Percentiles rank a stretch among this genome's conserved stretches.
Evolutionary conservation across 2,329 filamentous ascomycete genomes (phyloP).

Genomic region (Colletotrichum tropicicola): DNA sequence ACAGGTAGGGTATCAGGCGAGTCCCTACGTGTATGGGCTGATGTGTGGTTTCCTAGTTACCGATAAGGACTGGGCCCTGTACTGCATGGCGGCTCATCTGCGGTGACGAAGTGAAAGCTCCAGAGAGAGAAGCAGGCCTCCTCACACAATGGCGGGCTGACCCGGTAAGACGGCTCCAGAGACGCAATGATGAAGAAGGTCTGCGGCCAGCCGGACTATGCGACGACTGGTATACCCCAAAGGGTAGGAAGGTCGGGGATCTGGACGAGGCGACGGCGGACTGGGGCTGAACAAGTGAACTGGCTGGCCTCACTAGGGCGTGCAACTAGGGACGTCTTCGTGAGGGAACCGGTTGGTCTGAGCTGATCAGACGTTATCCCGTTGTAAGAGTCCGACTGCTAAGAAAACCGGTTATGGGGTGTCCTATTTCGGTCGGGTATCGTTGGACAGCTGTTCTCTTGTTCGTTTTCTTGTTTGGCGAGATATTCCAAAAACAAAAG

Average conservation of each 20-base stretch:
- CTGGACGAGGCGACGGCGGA: background rate
- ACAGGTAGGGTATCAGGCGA: background rate
- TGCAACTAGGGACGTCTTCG: too few species aligned
- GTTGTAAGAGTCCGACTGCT: background rate
- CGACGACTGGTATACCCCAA: background rate
- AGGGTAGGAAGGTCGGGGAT: background rate
- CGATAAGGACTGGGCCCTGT: background rate
- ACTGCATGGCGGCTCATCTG: background rate
- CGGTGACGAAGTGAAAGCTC: background rate
- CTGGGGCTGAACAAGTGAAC: too few species aligned
- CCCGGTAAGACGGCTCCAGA: background rate
- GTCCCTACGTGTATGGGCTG: background rate
- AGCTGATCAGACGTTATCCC: background rate
- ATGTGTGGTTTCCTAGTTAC: background rate
- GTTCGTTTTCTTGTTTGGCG: constrained; percentile 1
- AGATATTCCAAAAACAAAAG: too few species aligned
- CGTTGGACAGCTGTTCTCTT: background rate
- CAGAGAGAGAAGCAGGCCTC: background rate
- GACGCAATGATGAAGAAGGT: background rate
- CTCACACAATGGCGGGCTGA: background rate
- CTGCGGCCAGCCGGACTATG: background rate
- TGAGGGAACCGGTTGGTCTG: background rate
- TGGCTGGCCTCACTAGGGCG: too few species aligned
- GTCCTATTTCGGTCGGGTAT: background rate
- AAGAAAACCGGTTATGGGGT: background rate